phyloP scores from a whole-genome alignment of 208 protist genomes.

The Leishmania aethiopica region DNA sequence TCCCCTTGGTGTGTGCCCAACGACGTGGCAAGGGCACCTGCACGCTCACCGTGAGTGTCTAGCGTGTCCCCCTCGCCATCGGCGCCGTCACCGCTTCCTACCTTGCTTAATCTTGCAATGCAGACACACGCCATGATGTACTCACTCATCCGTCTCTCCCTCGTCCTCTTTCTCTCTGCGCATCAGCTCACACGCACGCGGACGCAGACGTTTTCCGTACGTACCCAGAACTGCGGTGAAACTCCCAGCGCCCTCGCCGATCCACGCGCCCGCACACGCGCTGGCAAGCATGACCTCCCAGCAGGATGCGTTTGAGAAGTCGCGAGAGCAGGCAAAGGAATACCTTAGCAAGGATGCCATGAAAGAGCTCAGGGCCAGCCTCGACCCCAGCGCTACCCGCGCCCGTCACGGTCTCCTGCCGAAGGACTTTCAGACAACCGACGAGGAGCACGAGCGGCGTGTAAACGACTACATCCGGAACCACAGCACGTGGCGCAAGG shows the following conservation, averaged over 20 bases:
- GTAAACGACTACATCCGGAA: conserved; percentile 65
- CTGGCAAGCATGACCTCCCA: background rate
- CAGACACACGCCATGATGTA: too few species aligned
- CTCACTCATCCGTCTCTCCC: background rate
- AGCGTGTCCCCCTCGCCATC: background rate
- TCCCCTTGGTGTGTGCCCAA: background rate
- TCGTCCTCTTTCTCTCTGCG: background rate
- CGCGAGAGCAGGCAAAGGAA: conserved; percentile 48
- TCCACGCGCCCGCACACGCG: background rate
- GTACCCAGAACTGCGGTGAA: background rate
- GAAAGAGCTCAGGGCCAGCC: conserved; percentile 42
- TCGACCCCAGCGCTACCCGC: conserved; percentile 48
- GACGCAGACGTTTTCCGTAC: background rate
- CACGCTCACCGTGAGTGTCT: background rate
- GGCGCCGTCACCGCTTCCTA: background rate
- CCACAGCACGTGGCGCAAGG: conserved; percentile 62
- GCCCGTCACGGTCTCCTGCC: conserved; percentile 69
- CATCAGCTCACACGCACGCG: background rate
- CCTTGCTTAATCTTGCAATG: background rate
- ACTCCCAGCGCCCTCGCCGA: background rate
- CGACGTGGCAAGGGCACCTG: background rate
- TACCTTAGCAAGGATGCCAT: conserved; percentile 70
- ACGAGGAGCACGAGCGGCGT: conserved; percentile 61
- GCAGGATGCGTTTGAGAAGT: conserved; percentile 20
- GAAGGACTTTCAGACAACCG: conserved; percentile 52